Conservation (phyloP, 2,329 filamentous ascomycete species). For the Pestalotiopsis sp. region DNA sequence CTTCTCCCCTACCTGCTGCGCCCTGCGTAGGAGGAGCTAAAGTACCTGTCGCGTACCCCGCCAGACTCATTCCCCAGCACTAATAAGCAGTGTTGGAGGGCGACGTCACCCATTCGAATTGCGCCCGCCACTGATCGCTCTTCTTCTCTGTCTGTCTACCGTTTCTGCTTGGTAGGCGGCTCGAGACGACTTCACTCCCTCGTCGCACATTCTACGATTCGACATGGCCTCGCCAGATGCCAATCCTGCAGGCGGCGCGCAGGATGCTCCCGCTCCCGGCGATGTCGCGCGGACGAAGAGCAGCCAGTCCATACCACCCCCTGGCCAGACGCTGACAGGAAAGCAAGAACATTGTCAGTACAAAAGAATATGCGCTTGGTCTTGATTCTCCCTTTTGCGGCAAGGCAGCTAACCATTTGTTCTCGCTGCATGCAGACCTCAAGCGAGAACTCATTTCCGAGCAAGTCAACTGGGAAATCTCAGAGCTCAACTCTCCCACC, state of each 20-base stretch:
- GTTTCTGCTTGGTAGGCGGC: neutral
- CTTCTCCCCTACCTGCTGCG: neutral
- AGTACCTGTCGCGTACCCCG: neutral
- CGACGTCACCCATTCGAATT: neutral
- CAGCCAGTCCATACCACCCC: slow-evolving; percentile 26
- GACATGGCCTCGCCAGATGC: neutral
- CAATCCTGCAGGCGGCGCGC: neutral
- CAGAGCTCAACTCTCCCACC: slow-evolving; percentile 90
- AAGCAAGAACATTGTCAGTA: slow-evolving; percentile 94
- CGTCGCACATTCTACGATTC: neutral
- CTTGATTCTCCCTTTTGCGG: slow-evolving; percentile 11
- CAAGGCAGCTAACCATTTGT: neutral
- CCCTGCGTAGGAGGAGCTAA: neutral
- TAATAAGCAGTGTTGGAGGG: neutral
- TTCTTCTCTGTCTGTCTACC: neutral
- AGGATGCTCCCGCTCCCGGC: neutral
- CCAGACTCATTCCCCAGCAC: neutral
- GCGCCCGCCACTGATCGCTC: neutral
- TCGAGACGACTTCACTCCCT: neutral
- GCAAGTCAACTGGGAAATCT: slow-evolving; percentile 88
- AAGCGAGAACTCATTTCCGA: slow-evolving; percentile 92
- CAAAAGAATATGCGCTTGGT: neutral
- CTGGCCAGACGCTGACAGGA: slow-evolving; percentile 68
- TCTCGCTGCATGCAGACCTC: slow-evolving; percentile 61
- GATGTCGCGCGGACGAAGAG: slow-evolving; percentile 8